These are phyloP conservation scores for Cytospora paraplurivora DNA, from an alignment of 2,329 filamentous ascomycete genomes.

Conservation along the genomic window DNA sequence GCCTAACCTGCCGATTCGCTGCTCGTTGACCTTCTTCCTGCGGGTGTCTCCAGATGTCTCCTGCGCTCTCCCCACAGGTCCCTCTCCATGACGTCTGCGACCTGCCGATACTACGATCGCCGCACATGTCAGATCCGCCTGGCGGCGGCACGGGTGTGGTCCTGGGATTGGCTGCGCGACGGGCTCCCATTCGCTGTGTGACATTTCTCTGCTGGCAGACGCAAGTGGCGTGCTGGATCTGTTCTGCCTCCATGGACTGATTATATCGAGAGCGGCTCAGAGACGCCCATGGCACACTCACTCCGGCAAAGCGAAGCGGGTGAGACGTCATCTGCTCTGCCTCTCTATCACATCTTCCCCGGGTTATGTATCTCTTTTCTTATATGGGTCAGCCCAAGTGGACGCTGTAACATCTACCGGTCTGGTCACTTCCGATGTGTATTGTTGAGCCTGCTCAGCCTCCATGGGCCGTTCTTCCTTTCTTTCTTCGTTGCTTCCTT, in stretches of 20 bases:
- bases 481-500: neutral
- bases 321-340: slow-evolving; percentile 21
- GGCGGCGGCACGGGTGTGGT: slow-evolving; percentile 8
- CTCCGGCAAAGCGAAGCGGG: slow-evolving; percentile 20
- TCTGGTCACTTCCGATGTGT: slow-evolving; percentile 15
- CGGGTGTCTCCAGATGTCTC: neutral
- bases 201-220: neutral
- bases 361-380: neutral
- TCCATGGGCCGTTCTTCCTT: slow-evolving; percentile 7
- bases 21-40: neutral
- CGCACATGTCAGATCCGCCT: slow-evolving; percentile 6
- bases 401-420: slow-evolving; percentile 16
- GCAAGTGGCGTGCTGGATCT: slow-evolving; percentile 6
- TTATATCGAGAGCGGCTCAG: slow-evolving; percentile 22
- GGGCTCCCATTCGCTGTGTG: slow-evolving; percentile 4
- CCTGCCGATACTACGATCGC: slow-evolving; percentile 1
- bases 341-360: neutral
- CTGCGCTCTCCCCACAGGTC: slow-evolving; percentile 5
- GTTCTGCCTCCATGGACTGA: neutral
- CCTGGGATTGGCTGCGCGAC: slow-evolving; percentile 10
- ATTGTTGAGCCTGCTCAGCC: slow-evolving; percentile 23
- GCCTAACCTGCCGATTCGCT: slow-evolving; percentile 7
- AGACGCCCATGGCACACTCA: slow-evolving; percentile 6
- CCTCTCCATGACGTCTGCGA: slow-evolving; percentile 16
- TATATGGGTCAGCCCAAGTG: slow-evolving; percentile 15